Percentiles rank a stretch among this genome's conserved stretches.
These are phyloP conservation scores for Populus simonii DNA, from an alignment of 345 rosid species.

Conservation along the genomic window DNA sequence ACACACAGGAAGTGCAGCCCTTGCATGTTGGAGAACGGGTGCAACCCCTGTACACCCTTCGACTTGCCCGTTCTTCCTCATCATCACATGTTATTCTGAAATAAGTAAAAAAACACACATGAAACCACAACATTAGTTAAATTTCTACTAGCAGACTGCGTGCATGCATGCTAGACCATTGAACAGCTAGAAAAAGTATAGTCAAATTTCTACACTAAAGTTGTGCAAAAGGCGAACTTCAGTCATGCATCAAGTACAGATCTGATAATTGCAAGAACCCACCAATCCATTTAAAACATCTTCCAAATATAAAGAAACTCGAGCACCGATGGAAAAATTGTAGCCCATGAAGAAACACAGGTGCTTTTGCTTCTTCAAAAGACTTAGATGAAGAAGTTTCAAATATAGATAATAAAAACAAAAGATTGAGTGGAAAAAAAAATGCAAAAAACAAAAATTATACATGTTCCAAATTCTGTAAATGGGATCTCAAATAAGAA, in stretches of 20 bases:
- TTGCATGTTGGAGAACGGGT: slow-evolving; percentile 72
- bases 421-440: background rate
- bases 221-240: background rate
- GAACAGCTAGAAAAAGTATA: background rate
- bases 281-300: background rate
- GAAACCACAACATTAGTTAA: background rate
- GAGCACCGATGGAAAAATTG: background rate
- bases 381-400: background rate
- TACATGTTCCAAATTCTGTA: background rate
- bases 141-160: background rate
- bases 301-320: background rate
- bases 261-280: background rate
- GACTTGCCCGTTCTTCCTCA: slow-evolving; percentile 69
- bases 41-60: slow-evolving; percentile 89
- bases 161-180: background rate
- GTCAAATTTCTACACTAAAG: background rate
- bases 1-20: slow-evolving; percentile 96
- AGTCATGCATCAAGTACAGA: background rate
- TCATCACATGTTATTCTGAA: slow-evolving; percentile 70
- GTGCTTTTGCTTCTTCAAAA: background rate
- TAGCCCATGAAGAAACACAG: background rate
- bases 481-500: background rate
- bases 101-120: background rate
- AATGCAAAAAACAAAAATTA: background rate
- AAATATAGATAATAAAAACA: background rate